Evolutionary conservation across 495 filamentous ascomycete genomes (phyloP).

Genomic region (Penicillium longicatenatum): DNA sequence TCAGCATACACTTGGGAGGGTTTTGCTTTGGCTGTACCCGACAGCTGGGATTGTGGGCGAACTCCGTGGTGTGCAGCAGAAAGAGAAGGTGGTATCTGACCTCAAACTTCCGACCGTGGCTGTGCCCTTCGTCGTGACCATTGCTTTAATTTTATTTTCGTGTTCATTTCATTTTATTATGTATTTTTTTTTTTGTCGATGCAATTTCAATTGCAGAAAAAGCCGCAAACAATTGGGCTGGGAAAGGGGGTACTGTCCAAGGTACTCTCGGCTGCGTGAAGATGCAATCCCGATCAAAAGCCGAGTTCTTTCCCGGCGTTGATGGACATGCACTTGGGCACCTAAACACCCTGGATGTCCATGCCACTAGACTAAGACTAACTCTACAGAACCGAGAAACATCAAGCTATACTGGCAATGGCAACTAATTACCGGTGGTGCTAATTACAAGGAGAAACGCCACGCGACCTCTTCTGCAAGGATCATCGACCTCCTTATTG

Average conservation of each 20-base stretch:
- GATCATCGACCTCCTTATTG: background rate
- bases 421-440: constrained; percentile 1
- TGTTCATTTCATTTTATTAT: background rate
- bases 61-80: background rate
- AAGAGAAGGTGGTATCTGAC: constrained; percentile 27
- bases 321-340: background rate
- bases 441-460: background rate
- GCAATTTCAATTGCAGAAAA: background rate
- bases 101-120: constrained; percentile 12
- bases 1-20: background rate
- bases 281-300: background rate
- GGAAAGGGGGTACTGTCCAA: background rate
- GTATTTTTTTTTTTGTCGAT: background rate
- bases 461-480: background rate
- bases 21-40: too few species aligned
- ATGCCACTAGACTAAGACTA: too few species aligned
- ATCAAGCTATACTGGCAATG: background rate
- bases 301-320: background rate
- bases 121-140: background rate
- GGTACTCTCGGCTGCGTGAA: background rate
- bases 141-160: background rate
- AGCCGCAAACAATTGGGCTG: background rate
- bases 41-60: background rate
- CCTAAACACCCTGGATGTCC: background rate
- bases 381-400: background rate